Percentiles rank a stretch among this genome's conserved stretches.
These are phyloP conservation scores for Sporothrix inflata DNA, from an alignment of 2,329 filamentous ascomycete species.

Conservation along the genomic window DNA sequence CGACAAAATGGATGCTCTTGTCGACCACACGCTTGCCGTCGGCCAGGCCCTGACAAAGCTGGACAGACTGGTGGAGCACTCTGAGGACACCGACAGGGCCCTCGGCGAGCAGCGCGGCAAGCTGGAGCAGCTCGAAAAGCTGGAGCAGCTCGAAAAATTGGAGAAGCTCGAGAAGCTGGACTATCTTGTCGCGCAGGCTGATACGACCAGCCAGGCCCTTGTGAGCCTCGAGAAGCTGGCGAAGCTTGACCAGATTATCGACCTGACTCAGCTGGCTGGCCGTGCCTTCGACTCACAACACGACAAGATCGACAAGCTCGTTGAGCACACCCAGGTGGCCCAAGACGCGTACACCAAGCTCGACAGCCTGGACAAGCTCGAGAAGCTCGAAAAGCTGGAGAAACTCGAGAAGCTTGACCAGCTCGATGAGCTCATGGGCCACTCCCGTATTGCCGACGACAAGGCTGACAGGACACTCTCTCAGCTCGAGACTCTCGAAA, in stretches of 20 bases:
- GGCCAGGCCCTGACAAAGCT: slow-evolving; percentile 29
- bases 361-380: slow-evolving; percentile 43
- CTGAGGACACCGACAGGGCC: slow-evolving; percentile 29
- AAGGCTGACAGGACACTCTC: slow-evolving; percentile 67
- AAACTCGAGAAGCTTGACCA: slow-evolving; percentile 66
- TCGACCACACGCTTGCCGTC: slow-evolving; percentile 30
- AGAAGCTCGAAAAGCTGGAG: slow-evolving; percentile 54
- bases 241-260: slow-evolving; percentile 32
- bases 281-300: slow-evolving; percentile 33
- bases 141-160: slow-evolving; percentile 28
- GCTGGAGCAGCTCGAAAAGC: slow-evolving; percentile 28
- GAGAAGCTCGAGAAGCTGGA: slow-evolving; percentile 37
- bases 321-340: slow-evolving; percentile 25
- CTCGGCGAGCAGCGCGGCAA: slow-evolving; percentile 17
- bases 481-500: slow-evolving; percentile 80
- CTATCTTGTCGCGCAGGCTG: slow-evolving; percentile 63
- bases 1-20: slow-evolving; percentile 80
- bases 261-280: slow-evolving; percentile 28
- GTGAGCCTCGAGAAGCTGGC: slow-evolving; percentile 39
- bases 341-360: slow-evolving; percentile 23
- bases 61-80: slow-evolving; percentile 33
- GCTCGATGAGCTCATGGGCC: slow-evolving; percentile 61
- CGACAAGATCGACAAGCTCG: slow-evolving; percentile 30
- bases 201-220: slow-evolving; percentile 70
- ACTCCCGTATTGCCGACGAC: slow-evolving; percentile 52